A percentile compares a stretch with the other conserved stretches of the same genome.
These are phyloP conservation scores for Alternaria tenuissima DNA, from an alignment of 2,329 filamentous ascomycete genomes.

Conservation along the genomic window DNA sequence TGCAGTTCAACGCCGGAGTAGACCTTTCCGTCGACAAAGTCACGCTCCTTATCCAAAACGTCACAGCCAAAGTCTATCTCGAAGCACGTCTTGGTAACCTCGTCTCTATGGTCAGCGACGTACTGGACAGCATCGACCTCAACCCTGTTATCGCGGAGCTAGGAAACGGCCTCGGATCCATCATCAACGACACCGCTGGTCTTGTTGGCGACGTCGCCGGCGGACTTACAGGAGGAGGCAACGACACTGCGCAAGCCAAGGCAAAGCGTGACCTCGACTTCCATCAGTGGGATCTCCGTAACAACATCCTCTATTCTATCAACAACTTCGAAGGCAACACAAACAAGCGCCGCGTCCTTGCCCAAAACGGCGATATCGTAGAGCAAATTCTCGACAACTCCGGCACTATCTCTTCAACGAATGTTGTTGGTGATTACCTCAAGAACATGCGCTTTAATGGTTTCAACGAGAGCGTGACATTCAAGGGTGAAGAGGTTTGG, in stretches of 20 bases:
- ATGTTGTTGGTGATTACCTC: slow-evolving; percentile 60
- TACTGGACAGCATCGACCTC: slow-evolving; percentile 66
- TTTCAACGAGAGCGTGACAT: slow-evolving; percentile 52
- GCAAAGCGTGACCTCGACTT: slow-evolving; percentile 42
- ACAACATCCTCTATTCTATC: slow-evolving; percentile 68
- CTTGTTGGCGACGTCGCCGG: slow-evolving; percentile 38
- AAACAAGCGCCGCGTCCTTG: slow-evolving; percentile 64
- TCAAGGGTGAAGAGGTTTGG: slow-evolving; percentile 57
- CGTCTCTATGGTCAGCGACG: slow-evolving; percentile 66
- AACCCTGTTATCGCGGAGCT: slow-evolving; percentile 67
- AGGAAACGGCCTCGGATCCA: slow-evolving; percentile 58
- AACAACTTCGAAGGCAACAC: slow-evolving; percentile 66
- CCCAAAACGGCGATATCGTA: slow-evolving; percentile 63
- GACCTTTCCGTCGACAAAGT: slow-evolving; percentile 67
- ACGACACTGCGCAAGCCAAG: slow-evolving; percentile 24
- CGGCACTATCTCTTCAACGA: slow-evolving; percentile 56
- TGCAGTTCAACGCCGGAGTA: slow-evolving; percentile 69
- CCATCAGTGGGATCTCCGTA: slow-evolving; percentile 58
- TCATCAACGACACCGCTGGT: slow-evolving; percentile 54
- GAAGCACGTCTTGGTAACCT: slow-evolving; percentile 69
- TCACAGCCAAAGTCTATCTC: slow-evolving; percentile 66
- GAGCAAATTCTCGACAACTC: slow-evolving; percentile 64
- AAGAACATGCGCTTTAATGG: slow-evolving; percentile 65
- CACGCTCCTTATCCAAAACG: slow-evolving; percentile 64
- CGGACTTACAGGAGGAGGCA: slow-evolving; percentile 19